phyloP scores from a whole-genome alignment of 805 yeast genomes.

The Suhomyces canberraensis region DNA sequence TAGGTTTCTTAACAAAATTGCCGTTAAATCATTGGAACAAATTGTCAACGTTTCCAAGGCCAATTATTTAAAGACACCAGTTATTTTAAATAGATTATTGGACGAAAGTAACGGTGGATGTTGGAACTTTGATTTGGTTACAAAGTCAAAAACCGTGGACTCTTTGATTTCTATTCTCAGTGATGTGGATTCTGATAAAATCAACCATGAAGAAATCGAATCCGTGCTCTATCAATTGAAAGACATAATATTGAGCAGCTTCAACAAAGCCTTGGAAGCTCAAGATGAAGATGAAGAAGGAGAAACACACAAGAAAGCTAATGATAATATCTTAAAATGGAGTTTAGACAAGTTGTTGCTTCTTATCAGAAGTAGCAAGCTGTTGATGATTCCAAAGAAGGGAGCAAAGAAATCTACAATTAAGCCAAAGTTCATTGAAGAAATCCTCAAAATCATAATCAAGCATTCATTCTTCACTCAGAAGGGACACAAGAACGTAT shows the following conservation, averaged over 20 bases:
- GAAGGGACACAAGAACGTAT: slow-evolving; percentile 15
- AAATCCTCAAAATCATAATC: slow-evolving; percentile 37
- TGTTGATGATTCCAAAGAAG: slow-evolving; percentile 13
- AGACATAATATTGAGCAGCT: slow-evolving; percentile 22
- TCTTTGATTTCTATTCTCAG: slow-evolving; percentile 24
- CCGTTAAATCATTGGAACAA: slow-evolving; percentile 48
- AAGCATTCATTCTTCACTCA: slow-evolving; percentile 39
- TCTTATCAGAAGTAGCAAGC: slow-evolving; percentile 47
- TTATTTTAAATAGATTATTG: slow-evolving; percentile 22
- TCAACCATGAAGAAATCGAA: slow-evolving; percentile 11
- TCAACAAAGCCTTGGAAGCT: slow-evolving; percentile 18
- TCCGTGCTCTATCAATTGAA: slow-evolving; percentile 18
- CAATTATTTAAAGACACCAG: slow-evolving; percentile 39
- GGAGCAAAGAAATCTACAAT: slow-evolving; percentile 7
- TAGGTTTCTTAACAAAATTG: slow-evolving; percentile 64
- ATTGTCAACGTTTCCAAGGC: slow-evolving; percentile 37
- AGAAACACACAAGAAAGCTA: slow-evolving; percentile 18
- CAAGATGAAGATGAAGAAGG: slow-evolving; percentile 19
- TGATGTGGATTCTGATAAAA: slow-evolving; percentile 12
- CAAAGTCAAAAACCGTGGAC: slow-evolving; percentile 68
- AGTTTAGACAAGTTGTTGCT: slow-evolving; percentile 55
- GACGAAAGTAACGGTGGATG: slow-evolving; percentile 45
- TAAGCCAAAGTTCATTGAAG: slow-evolving; percentile 26
- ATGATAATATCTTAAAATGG: slow-evolving; percentile 50
- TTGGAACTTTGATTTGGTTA: slow-evolving; percentile 70